A percentile compares a stretch with the other conserved stretches of the same genome.
Conservation (phyloP, 257 asterid species). For the Salvia miltiorrhiza region DNA sequence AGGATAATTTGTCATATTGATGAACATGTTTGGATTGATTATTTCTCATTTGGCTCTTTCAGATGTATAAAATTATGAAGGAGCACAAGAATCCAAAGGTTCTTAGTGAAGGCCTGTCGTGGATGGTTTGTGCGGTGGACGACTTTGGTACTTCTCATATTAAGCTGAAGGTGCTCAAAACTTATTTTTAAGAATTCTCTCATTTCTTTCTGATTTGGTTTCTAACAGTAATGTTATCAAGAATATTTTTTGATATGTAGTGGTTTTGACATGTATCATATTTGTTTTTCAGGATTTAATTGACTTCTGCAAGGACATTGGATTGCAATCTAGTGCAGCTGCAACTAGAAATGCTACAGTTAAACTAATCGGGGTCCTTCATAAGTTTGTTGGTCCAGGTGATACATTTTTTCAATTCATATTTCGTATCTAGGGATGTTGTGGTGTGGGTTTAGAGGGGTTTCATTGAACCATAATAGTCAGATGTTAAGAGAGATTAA, state of each 20-base stretch:
- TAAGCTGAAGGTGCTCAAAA: conserved; percentile 67
- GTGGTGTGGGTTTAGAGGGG: not conserved
- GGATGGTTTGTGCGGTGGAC: conserved; percentile 95
- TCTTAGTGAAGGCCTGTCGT: conserved; percentile 89
- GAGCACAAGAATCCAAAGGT: conserved; percentile 99
- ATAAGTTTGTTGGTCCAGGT: conserved; percentile 99
- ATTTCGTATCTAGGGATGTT: not conserved
- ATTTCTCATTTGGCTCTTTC: conserved; percentile 22
- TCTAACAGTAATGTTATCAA: not conserved
- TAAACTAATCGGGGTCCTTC: conserved; percentile 81
- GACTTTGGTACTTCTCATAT: conserved; percentile 83
- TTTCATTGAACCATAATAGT: conserved; percentile 7
- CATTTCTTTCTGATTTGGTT: conserved; percentile 9
- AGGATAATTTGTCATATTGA: not conserved
- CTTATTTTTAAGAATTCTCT: not conserved
- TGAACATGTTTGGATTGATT: conserved; percentile 1
- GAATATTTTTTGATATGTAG: not conserved
- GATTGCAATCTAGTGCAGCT: conserved; percentile 97
- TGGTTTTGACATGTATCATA: conserved; percentile 1
- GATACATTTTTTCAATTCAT: not conserved
- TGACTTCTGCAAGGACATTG: conserved; percentile 95
- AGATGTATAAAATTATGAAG: conserved; percentile 92
- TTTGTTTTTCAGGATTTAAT: conserved; percentile 72
- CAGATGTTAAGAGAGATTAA: conserved; percentile 27
- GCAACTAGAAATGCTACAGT: conserved; percentile 93